These are phyloP conservation scores for Calonectria leucothoes DNA, from an alignment of 2,329 filamentous ascomycete species.

Conservation along the genomic window DNA sequence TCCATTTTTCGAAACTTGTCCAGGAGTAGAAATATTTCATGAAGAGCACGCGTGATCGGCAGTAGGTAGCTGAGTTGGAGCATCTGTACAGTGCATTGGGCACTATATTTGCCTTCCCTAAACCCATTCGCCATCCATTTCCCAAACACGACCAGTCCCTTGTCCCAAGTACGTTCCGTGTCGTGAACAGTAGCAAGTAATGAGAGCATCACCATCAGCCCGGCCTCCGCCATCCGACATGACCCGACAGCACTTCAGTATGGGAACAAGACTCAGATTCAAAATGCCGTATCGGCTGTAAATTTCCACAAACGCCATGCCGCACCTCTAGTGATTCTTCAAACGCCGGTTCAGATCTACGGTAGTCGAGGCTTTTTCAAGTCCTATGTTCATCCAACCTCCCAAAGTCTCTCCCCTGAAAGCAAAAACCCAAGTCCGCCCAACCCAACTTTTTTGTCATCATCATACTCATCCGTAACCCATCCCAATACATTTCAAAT, in stretches of 20 bases:
- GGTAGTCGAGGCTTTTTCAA: slow-evolving; percentile 34
- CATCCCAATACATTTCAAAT: slow-evolving; percentile 33
- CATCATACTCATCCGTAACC: slow-evolving; percentile 24
- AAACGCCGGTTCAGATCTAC: slow-evolving; percentile 46
- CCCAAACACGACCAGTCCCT: not conserved
- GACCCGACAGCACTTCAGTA: slow-evolving; percentile 37
- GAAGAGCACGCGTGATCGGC: not conserved
- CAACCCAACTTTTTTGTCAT: slow-evolving; percentile 28
- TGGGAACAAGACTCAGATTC: slow-evolving; percentile 29
- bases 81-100: not conserved
- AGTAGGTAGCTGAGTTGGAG: not conserved
- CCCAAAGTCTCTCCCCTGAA: slow-evolving; percentile 23
- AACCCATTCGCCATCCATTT: not conserved
- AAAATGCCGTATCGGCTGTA: slow-evolving; percentile 37
- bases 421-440: slow-evolving; percentile 31
- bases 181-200: not conserved
- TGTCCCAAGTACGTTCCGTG: not conserved
- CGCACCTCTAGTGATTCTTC: slow-evolving; percentile 42
- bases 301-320: slow-evolving; percentile 37
- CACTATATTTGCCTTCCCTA: not conserved
- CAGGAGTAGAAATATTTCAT: not conserved
- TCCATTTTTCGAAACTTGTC: not conserved
- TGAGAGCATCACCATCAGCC: not conserved
- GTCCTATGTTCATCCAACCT: slow-evolving; percentile 31
- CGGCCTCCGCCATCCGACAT: slow-evolving; percentile 13